phyloP scores from a whole-genome alignment of 306 rosid species.

The Ormosia emarginata region DNA sequence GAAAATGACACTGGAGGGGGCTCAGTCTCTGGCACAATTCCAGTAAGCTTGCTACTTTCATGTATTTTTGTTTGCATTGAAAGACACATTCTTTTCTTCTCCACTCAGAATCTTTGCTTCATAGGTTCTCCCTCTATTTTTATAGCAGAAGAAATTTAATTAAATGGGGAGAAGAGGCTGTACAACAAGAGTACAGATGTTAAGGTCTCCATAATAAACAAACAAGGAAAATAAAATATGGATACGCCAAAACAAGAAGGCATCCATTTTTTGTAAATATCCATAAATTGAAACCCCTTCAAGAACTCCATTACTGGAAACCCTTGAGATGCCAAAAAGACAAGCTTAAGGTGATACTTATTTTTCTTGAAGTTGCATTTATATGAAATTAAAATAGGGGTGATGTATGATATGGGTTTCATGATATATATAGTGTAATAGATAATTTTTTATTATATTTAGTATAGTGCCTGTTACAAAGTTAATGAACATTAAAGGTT shows the following conservation, averaged over 20 bases:
- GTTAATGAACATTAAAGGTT: neutral
- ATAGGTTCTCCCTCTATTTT: neutral
- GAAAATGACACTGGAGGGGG: constrained; percentile 98
- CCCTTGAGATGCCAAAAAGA: neutral
- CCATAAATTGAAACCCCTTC: neutral
- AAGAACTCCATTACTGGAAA: neutral
- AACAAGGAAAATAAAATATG: neutral
- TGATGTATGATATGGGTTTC: neutral
- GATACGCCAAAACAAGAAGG: neutral
- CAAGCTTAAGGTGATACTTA: neutral
- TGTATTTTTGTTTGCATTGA: neutral
- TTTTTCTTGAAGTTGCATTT: neutral
- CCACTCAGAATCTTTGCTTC: neutral
- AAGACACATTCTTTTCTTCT: neutral
- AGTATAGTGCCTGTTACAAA: neutral
- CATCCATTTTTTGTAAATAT: neutral
- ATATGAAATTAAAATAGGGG: neutral
- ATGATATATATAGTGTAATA: neutral
- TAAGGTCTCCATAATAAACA: neutral
- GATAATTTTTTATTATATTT: neutral
- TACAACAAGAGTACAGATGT: neutral
- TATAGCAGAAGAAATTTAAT: neutral
- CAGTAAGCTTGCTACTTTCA: constrained; percentile 48
- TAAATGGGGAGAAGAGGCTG: neutral
- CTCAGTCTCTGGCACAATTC: constrained; percentile 72